phyloP scores from a whole-genome alignment of 495 filamentous ascomycete species.

The Lentithecium fluviatile region DNA sequence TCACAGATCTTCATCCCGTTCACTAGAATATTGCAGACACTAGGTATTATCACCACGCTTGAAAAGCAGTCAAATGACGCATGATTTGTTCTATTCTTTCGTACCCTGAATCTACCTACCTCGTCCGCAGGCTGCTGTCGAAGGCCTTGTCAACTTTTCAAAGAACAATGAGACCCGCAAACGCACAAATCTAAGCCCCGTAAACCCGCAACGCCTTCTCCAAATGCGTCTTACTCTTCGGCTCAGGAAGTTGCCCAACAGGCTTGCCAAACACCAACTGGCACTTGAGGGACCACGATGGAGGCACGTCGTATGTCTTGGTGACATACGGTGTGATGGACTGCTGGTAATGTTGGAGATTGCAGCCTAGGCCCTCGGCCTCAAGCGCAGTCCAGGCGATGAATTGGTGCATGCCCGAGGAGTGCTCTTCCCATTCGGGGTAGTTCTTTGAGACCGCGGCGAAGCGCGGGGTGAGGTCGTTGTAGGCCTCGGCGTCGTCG shows the following conservation, averaged over 20 bases:
- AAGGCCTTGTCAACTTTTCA: too few species aligned
- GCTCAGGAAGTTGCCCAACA: background rate
- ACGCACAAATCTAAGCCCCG: slow-evolving; percentile 23
- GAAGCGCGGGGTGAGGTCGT: slow-evolving; percentile 23
- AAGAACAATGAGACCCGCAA: too few species aligned
- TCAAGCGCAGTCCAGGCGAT: slow-evolving; percentile 29
- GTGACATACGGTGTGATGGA: slow-evolving; percentile 15
- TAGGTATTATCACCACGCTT: too few species aligned
- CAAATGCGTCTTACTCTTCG: slow-evolving; percentile 25
- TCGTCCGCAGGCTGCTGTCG: too few species aligned
- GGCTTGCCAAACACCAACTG: slow-evolving; percentile 32
- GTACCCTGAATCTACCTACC: too few species aligned
- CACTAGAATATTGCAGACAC: too few species aligned
- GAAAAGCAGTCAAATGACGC: too few species aligned
- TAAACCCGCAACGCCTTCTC: slow-evolving; percentile 26
- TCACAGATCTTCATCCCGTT: too few species aligned
- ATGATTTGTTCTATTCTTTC: too few species aligned
- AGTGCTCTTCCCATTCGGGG: slow-evolving; percentile 32
- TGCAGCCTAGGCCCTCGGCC: slow-evolving; percentile 27
- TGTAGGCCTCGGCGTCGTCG: slow-evolving; percentile 19
- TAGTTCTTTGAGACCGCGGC: slow-evolving; percentile 20
- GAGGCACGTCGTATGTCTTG: slow-evolving; percentile 25
- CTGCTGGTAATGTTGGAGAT: slow-evolving; percentile 29
- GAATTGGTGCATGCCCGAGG: slow-evolving; percentile 30
- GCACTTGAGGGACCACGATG: slow-evolving; percentile 19